Evolutionary conservation across 176 grass and related monocot genomes (phyloP).

Genomic region (Areca catechu): DNA sequence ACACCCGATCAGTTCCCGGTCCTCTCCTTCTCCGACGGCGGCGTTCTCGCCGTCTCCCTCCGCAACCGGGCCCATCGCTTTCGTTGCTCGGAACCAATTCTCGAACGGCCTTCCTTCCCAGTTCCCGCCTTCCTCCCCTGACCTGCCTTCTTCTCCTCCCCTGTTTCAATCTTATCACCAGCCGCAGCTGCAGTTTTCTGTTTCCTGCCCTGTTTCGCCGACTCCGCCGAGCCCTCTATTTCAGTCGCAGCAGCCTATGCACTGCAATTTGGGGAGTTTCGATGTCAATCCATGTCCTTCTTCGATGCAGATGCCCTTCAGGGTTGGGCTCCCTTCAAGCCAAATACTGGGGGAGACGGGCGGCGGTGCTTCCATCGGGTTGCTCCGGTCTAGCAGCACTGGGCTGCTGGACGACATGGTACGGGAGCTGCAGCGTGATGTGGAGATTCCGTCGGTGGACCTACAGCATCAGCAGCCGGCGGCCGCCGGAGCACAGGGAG

Average conservation of each 20-base stretch:
- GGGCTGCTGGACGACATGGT: conserved; percentile 41
- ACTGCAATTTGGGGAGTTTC: conserved; percentile 22
- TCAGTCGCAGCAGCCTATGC: conserved; percentile 7
- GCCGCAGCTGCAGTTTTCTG: too few relatives aligned
- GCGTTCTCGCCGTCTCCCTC: too few relatives aligned
- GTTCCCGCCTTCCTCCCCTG: conserved; percentile 31
- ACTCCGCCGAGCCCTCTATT: conserved; percentile 9
- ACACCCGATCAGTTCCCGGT: too few relatives aligned
- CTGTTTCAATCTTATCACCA: too few relatives aligned
- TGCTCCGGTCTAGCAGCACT: neutral
- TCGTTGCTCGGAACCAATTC: too few relatives aligned
- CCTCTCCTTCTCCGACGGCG: too few relatives aligned
- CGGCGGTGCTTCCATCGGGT: neutral
- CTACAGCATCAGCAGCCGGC: neutral
- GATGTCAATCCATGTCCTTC: conserved; percentile 16
- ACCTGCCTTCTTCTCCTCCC: too few relatives aligned
- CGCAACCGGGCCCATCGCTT: too few relatives aligned
- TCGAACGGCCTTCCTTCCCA: conserved; percentile 8
- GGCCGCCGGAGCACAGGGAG: neutral
- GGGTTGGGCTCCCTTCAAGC: conserved; percentile 60
- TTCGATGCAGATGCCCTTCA: conserved; percentile 3
- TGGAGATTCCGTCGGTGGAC: conserved; percentile 15
- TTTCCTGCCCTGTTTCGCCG: conserved; percentile 23
- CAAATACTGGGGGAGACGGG: conserved; percentile 23
- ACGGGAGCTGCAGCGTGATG: conserved; percentile 35